phyloP scores from a whole-genome alignment of 345 rosid genomes.

The Syzygium oleosum region DNA sequence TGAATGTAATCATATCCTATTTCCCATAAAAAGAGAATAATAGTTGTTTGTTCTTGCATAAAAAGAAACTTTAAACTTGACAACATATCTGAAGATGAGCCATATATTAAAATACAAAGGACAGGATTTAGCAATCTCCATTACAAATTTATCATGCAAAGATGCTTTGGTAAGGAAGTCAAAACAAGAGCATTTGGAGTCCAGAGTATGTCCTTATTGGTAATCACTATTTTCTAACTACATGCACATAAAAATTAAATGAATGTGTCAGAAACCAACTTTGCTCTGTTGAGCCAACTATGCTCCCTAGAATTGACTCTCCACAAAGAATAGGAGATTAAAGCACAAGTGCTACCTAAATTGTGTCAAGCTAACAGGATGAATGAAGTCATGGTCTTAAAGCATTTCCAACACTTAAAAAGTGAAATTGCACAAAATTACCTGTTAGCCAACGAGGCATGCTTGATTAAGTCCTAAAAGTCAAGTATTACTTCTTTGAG shows the following conservation, averaged over 20 bases:
- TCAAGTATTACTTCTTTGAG: not conserved
- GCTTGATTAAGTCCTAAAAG: not conserved
- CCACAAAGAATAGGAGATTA: not conserved
- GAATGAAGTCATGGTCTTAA: not conserved
- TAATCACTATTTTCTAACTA: not conserved
- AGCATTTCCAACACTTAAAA: not conserved
- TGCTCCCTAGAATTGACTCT: not conserved
- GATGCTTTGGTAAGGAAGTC: not conserved
- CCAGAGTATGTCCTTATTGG: not conserved
- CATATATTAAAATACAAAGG: not conserved
- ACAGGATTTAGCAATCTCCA: not conserved
- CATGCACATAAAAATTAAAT: not conserved
- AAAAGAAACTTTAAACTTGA: not conserved
- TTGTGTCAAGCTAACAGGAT: not conserved
- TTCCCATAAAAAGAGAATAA: not conserved
- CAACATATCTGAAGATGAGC: not conserved
- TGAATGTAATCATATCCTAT: not conserved
- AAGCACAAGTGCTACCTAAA: not conserved
- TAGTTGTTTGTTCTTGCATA: not conserved
- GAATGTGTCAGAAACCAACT: not conserved
- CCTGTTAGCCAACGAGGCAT: not conserved
- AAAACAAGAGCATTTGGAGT: not conserved
- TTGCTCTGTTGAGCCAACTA: not conserved
- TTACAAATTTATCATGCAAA: not conserved
- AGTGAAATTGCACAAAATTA: not conserved